Evolutionary conservation across 2,329 filamentous ascomycete species (phyloP).

Genomic region (Aspergillus ochraceus): DNA sequence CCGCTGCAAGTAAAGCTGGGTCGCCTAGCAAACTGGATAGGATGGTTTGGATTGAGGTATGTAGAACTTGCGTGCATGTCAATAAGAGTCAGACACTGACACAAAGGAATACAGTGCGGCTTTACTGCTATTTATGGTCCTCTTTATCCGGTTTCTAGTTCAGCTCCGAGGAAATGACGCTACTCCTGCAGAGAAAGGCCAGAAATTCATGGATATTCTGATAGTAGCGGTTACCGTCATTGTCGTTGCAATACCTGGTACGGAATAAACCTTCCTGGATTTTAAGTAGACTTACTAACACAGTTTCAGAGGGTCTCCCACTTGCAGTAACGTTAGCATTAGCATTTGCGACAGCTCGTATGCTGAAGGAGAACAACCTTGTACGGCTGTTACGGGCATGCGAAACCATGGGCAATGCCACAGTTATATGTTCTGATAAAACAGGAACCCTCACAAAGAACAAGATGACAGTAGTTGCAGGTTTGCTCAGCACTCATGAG

Average conservation of each 20-base stretch:
- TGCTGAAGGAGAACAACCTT: constrained; percentile 60
- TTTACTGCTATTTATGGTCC: constrained; percentile 66
- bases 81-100: neutral
- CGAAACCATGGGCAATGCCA: constrained; percentile 63
- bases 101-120: constrained; percentile 54
- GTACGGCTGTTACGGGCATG: constrained; percentile 57
- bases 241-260: constrained; percentile 45
- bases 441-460: constrained; percentile 63
- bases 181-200: constrained; percentile 48
- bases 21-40: constrained; percentile 71
- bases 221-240: constrained; percentile 57
- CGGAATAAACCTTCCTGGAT: neutral
- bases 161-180: constrained; percentile 51
- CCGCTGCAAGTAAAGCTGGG: constrained; percentile 75
- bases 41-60: constrained; percentile 59
- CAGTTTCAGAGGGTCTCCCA: constrained; percentile 55
- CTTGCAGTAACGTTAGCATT: constrained; percentile 59
- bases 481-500: constrained; percentile 45
- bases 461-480: constrained; percentile 58
- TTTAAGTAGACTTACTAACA: neutral
- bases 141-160: constrained; percentile 72
- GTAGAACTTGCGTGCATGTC: neutral
- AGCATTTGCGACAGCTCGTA: constrained; percentile 59
- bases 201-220: constrained; percentile 54
- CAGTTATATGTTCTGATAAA: constrained; percentile 62